A percentile compares a stretch with the other conserved stretches of the same genome.
These are phyloP conservation scores for Sclerospora graminicola DNA, from an alignment of 352 stramenopile species.

Conservation along the genomic window DNA sequence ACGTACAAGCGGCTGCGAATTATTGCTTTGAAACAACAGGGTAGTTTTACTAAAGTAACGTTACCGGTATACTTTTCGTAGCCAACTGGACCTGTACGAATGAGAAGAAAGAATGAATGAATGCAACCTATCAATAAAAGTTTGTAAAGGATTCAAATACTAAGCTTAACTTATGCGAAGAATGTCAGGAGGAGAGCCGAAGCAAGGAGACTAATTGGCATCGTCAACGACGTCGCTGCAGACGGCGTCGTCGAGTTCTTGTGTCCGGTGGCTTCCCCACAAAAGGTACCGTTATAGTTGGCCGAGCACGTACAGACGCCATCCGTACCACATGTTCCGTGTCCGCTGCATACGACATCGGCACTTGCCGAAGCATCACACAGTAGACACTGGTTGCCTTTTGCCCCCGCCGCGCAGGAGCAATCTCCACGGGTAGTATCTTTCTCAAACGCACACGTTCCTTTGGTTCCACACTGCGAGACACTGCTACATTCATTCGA, in stretches of 20 bases:
- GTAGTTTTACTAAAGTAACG: too few species aligned
- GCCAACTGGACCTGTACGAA: too few species aligned
- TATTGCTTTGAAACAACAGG: constrained; percentile 44
- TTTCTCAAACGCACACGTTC: constrained; percentile 31
- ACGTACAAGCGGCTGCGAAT: constrained; percentile 57
- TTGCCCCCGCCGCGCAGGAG: constrained; percentile 36
- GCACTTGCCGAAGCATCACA: constrained; percentile 32
- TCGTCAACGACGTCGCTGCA: constrained; percentile 3
- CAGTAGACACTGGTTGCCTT: constrained; percentile 49
- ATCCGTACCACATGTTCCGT: constrained; percentile 35
- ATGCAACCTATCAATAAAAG: too few species aligned
- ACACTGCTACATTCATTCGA: constrained; percentile 73
- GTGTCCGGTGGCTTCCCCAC: constrained; percentile 16
- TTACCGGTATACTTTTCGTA: too few species aligned
- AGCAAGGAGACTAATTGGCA: constrained; percentile 8
- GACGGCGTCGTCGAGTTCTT: constrained; percentile 7
- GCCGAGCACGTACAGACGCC: constrained; percentile 43
- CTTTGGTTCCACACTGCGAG: constrained; percentile 46
- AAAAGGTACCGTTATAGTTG: constrained; percentile 62
- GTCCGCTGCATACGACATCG: constrained; percentile 29
- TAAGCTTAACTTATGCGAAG: constrained; percentile 17
- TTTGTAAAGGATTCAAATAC: neutral
- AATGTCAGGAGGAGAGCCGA: constrained; percentile 9
- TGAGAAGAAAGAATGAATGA: neutral
- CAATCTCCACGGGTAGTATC: constrained; percentile 29